Evolutionary conservation across 345 rosid genomes (phyloP).

Genomic region (Conringia planisiliqua): DNA sequence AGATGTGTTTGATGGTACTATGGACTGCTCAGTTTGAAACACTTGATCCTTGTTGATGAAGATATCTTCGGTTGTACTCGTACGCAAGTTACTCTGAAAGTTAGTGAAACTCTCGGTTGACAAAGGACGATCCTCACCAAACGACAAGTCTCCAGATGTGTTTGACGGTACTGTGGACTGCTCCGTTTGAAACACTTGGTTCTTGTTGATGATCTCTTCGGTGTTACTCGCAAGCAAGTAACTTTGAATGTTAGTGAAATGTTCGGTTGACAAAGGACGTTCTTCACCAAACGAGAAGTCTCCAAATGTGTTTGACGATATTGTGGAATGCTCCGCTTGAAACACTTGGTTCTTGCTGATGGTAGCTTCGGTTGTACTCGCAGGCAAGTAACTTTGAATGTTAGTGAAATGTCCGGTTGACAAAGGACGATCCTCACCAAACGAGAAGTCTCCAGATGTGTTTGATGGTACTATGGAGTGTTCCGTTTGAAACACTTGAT

Average conservation of each 20-base stretch:
- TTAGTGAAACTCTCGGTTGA: constrained; percentile 8
- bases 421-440: too few species aligned
- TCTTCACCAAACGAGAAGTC: too few species aligned
- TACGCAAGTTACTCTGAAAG: background rate
- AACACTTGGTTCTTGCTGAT: too few species aligned
- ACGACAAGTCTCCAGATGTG: background rate
- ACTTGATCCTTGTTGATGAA: background rate
- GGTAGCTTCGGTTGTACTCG: background rate
- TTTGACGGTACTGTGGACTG: background rate
- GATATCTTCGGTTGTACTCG: background rate
- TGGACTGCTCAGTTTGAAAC: background rate
- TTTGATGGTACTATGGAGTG: too few species aligned
- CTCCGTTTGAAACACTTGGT: background rate
- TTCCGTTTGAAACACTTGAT: too few species aligned
- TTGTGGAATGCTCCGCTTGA: too few species aligned
- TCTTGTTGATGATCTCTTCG: background rate
- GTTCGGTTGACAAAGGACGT: background rate
- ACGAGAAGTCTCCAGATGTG: too few species aligned
- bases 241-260: constrained; percentile 23
- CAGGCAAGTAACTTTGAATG: background rate
- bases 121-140: background rate
- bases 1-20: background rate
- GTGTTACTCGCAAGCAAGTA: background rate
- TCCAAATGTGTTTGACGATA: too few species aligned
- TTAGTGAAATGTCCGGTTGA: too few species aligned